Evolutionary conservation across 1,139 yeast genomes (phyloP).

Genomic region (Saccharomyces hybrid): DNA sequence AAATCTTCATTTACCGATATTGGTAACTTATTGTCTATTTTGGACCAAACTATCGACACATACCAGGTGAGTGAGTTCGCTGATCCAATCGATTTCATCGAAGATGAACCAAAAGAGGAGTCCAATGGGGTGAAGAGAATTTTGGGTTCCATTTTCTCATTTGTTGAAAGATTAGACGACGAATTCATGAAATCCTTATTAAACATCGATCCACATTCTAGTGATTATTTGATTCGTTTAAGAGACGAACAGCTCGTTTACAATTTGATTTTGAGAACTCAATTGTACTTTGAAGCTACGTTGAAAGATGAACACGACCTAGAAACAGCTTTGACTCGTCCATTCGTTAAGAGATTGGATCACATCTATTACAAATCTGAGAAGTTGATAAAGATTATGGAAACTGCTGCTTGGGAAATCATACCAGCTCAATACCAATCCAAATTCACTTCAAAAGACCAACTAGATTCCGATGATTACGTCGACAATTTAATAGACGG

Average conservation of each 20-base stretch:
- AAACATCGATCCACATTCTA: conserved; percentile 88
- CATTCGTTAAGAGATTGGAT: conserved; percentile 79
- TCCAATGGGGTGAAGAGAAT: conserved; percentile 62
- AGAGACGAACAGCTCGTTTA: conserved; percentile 80
- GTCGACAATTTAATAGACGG: conserved; percentile 54
- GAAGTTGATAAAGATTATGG: conserved; percentile 62
- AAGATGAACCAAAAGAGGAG: conserved; percentile 64
- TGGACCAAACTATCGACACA: conserved; percentile 51
- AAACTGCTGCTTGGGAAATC: conserved; percentile 61
- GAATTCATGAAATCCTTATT: conserved; percentile 86
- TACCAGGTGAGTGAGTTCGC: conserved; percentile 80
- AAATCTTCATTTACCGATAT: conserved; percentile 59
- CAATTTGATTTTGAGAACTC: conserved; percentile 72
- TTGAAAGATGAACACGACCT: conserved; percentile 41
- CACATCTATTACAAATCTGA: conserved; percentile 90
- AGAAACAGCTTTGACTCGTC: conserved; percentile 64
- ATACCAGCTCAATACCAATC: conserved; percentile 32
- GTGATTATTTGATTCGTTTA: conserved; percentile 85
- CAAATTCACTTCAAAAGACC: conserved; percentile 25
- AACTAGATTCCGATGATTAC: conserved; percentile 32
- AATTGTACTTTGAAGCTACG: conserved; percentile 70
- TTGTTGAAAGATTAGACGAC: conserved; percentile 90
- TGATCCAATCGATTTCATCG: conserved; percentile 68
- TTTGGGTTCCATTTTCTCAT: conserved; percentile 77
- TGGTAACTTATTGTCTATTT: conserved; percentile 51